A percentile compares a stretch with the other conserved stretches of the same genome.
phyloP scores from a whole-genome alignment of 2,329 filamentous ascomycete genomes.

The Colletotrichum noveboracense region DNA sequence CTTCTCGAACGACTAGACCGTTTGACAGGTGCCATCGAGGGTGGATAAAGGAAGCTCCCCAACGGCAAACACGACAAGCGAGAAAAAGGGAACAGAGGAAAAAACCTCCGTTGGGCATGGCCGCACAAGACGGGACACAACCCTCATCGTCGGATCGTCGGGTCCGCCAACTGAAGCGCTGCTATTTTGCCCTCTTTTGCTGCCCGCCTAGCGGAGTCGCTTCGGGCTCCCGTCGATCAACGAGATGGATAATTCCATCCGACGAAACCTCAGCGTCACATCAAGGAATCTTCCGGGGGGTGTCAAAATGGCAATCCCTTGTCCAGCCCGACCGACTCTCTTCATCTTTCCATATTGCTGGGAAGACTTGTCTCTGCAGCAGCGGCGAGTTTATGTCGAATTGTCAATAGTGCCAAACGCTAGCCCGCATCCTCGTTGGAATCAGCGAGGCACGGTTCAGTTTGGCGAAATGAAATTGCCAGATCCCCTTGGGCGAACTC shows the following conservation, averaged over 20 bases:
- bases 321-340: neutral
- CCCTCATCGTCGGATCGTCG: slow-evolving; percentile 1
- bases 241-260: neutral
- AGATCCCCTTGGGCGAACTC: neutral
- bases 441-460: neutral
- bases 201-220: neutral
- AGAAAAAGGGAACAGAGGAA: neutral
- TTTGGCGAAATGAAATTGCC: neutral
- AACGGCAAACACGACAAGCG: neutral
- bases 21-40: neutral
- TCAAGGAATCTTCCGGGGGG: neutral
- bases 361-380: neutral
- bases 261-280: neutral
- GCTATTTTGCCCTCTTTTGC: neutral
- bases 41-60: neutral
- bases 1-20: neutral
- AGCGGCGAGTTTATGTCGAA: neutral
- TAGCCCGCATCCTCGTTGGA: neutral
- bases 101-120: neutral
- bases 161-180: neutral
- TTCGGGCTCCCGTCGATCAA: neutral
- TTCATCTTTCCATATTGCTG: neutral
- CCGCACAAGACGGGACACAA: neutral
- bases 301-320: neutral
- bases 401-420: slow-evolving; percentile 2